Evolutionary conservation across 257 asterid species (phyloP).

Genomic region (Mitragyna speciosa): DNA sequence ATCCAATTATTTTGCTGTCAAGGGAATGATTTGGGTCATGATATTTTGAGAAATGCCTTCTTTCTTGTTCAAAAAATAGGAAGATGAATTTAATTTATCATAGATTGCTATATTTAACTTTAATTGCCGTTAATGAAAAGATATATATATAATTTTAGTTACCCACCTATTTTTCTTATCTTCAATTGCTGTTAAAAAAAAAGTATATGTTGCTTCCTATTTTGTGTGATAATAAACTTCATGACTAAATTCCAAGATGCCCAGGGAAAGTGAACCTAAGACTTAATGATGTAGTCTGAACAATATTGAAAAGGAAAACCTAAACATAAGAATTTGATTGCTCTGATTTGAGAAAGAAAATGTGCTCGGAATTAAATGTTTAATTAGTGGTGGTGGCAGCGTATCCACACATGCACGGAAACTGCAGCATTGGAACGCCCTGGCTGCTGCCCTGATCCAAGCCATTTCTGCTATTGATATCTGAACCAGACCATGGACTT

Average conservation of each 20-base stretch:
- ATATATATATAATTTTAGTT: too few species aligned
- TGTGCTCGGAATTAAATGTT: neutral
- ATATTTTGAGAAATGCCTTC: neutral
- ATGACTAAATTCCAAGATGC: neutral
- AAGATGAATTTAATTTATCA: neutral
- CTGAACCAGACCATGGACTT: constrained; percentile 29
- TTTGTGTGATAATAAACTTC: neutral
- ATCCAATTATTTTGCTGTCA: neutral
- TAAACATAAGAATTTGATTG: constrained; percentile 1
- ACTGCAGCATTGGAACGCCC: constrained; percentile 31
- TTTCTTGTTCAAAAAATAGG: neutral
- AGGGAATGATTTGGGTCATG: neutral
- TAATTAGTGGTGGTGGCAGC: neutral
- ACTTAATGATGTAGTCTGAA: neutral
- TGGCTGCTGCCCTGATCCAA: constrained; percentile 27
- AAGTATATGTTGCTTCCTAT: neutral
- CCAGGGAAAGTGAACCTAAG: neutral
- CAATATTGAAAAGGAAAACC: neutral
- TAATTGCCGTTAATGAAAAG: too few species aligned
- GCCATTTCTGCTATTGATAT: constrained; percentile 21
- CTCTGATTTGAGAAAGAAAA: neutral
- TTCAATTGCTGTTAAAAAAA: too few species aligned
- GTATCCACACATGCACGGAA: constrained; percentile 48
- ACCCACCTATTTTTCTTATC: too few species aligned
- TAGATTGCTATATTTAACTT: too few species aligned